Percentiles rank a stretch among this genome's conserved stretches.
phyloP scores from a whole-genome alignment of 345 rosid genomes.

The Eutrema heterophyllum region DNA sequence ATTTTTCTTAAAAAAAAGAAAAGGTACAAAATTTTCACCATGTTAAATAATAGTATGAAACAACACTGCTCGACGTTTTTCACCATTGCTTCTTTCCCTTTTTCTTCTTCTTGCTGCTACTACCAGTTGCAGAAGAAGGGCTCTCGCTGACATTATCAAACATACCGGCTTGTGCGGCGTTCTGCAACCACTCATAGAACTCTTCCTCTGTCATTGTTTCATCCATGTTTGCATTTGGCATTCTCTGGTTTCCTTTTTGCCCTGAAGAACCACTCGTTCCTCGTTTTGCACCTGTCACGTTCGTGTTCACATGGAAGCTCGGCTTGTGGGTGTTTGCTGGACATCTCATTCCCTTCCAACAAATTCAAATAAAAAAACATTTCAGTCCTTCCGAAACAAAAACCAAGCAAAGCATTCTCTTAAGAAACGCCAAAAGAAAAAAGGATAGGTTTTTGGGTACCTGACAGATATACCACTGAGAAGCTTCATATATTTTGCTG shows the following conservation, averaged over 20 bases:
- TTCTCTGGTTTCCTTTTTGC: slow-evolving; percentile 46
- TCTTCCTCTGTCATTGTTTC: slow-evolving; percentile 93
- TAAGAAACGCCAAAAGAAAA: neutral
- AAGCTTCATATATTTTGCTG: slow-evolving; percentile 82
- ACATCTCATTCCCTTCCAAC: slow-evolving; percentile 92
- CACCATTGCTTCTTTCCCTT: slow-evolving; percentile 84
- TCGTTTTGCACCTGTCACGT: slow-evolving; percentile 50
- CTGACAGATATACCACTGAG: slow-evolving; percentile 98
- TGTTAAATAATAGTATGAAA: neutral
- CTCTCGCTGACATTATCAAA: slow-evolving; percentile 50
- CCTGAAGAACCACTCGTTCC: slow-evolving; percentile 54
- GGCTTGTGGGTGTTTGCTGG: slow-evolving; percentile 92
- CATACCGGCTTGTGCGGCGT: slow-evolving; percentile 72
- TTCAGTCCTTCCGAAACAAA: neutral
- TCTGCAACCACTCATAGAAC: slow-evolving; percentile 82
- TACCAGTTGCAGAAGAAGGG: slow-evolving; percentile 39
- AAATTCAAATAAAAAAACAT: slow-evolving; percentile 6
- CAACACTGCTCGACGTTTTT: neutral
- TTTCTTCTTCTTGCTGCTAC: slow-evolving; percentile 64
- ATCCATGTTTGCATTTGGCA: slow-evolving; percentile 56
- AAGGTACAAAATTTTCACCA: slow-evolving; percentile 25
- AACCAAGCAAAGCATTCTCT: neutral
- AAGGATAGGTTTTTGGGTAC: slow-evolving; percentile 32
- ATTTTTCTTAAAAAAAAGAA: neutral
- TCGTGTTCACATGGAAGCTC: slow-evolving; percentile 91